A percentile compares a stretch with the other conserved stretches of the same genome.
phyloP scores from a whole-genome alignment of 768 basidiomycete genomes.

The Exsudoporus frostii region DNA sequence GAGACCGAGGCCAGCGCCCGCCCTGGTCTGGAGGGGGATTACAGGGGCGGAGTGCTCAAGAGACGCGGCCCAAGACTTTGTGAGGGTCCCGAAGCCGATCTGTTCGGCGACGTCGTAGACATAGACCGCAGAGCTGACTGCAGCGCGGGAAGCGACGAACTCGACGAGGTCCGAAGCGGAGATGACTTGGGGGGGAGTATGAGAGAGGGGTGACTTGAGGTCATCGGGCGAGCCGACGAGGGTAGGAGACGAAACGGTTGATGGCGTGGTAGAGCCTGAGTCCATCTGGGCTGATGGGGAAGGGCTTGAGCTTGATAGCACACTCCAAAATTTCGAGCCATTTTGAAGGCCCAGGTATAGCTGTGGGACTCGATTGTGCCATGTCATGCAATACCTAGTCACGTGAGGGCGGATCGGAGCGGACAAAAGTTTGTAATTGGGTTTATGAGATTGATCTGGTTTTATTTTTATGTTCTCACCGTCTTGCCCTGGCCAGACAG shows the following conservation, averaged over 20 bases:
- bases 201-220: constrained; percentile 20
- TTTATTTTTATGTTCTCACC: too few species aligned
- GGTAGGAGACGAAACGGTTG: constrained; percentile 29
- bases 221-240: constrained; percentile 34
- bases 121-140: constrained; percentile 65
- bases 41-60: constrained; percentile 47
- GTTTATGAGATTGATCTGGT: too few species aligned
- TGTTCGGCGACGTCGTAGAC: constrained; percentile 83
- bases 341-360: too few species aligned
- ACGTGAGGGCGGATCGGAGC: constrained; percentile 20
- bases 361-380: constrained; percentile 32
- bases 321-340: neutral
- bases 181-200: constrained; percentile 1
- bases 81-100: constrained; percentile 73
- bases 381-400: constrained; percentile 29
- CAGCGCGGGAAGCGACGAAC: constrained; percentile 55
- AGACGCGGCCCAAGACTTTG: constrained; percentile 59
- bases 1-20: constrained; percentile 79
- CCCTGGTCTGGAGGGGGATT: constrained; percentile 73
- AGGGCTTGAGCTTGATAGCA: neutral
- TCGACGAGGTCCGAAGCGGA: constrained; percentile 68
- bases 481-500: too few species aligned
- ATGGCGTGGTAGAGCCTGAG: neutral
- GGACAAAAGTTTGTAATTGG: too few species aligned
- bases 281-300: neutral